Conservation (phyloP, 2,329 filamentous ascomycete species). For the Cyanodermella asteris region DNA sequence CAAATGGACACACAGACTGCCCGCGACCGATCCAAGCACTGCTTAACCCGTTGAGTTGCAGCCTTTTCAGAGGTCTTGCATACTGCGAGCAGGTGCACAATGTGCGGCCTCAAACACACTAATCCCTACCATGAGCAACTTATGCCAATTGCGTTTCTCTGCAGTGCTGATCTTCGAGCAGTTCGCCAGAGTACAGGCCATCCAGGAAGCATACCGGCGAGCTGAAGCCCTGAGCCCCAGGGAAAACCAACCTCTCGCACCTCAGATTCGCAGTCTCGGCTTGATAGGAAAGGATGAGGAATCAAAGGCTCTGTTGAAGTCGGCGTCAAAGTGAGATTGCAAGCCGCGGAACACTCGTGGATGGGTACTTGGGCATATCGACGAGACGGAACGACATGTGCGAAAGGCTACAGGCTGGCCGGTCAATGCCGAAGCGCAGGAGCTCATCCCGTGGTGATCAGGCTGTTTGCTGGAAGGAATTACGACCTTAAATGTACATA, state of each 20-base stretch:
- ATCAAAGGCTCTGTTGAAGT: constrained; percentile 37
- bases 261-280: constrained; percentile 72
- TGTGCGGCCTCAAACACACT: neutral
- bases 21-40: constrained; percentile 1
- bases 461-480: no score
- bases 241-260: constrained; percentile 61
- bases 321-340: no score
- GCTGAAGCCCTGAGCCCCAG: constrained; percentile 51
- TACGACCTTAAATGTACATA: no score
- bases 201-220: constrained; percentile 73
- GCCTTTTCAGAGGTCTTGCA: neutral
- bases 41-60: constrained; percentile 4
- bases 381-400: no score
- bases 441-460: no score
- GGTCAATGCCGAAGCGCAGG: no score
- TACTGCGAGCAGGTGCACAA: neutral
- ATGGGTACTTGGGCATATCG: no score
- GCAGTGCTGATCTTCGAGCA: constrained; percentile 16
- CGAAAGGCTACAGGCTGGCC: no score
- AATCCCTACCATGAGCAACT: no score
- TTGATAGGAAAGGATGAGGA: constrained; percentile 69
- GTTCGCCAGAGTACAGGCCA: constrained; percentile 54
- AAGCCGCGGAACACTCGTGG: no score
- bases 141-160: neutral
- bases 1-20: no score